Evolutionary conservation across 495 filamentous ascomycete genomes (phyloP), one percentile per base, ranked within the genome.

Genomic region (Hypoxylon lenormandii): DNA sequence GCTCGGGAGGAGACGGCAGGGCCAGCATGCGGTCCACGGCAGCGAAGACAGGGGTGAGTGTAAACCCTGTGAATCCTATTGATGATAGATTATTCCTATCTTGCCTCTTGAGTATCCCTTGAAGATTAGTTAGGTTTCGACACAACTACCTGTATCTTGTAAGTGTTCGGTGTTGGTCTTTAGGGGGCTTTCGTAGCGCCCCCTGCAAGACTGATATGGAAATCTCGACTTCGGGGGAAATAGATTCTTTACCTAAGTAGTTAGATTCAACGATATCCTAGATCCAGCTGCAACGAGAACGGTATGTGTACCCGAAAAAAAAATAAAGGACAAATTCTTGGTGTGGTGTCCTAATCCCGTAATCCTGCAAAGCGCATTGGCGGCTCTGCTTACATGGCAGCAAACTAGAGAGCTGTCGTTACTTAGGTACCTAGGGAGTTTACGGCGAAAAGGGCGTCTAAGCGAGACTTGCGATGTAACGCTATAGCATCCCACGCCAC

Each of bases 401-500:
- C n/a, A n/a, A 53, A 38, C 55, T 33, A 28, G 46, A 15, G 22
- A 66, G 56, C 30, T 47, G 56, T 66, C 48, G 49, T 43, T 33
- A n/a, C n/a, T n/a, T n/a, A n/a, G n/a, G n/a, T n/a, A n/a, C n/a
- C n/a, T n/a, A n/a, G n/a, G n/a, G n/a, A 53, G 19, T 47, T 54
- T 48, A 60, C 38, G 6, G n/a, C 43, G 63, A 52, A 26, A 48
- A 48, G 16, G 37, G 30, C 21, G 21, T 37, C 50, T 16, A 68
- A 58, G 58, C 58, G 43, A 69, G 8, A 37, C 50, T 47, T 47
- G 51, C 52, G 37, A 50, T 69, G 66, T 30, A 64, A 69, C 66
- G 52, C 56, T 47, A 58, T 46, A 48, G 23, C 52, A 42, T 4
- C 30, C 16, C 46, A 62, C 58, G 46, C 63, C 46, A 38, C 45